Evolutionary conservation across 1,284 basidiomycete species (phyloP).

Genomic region (Fomitiporia mediterranea): DNA sequence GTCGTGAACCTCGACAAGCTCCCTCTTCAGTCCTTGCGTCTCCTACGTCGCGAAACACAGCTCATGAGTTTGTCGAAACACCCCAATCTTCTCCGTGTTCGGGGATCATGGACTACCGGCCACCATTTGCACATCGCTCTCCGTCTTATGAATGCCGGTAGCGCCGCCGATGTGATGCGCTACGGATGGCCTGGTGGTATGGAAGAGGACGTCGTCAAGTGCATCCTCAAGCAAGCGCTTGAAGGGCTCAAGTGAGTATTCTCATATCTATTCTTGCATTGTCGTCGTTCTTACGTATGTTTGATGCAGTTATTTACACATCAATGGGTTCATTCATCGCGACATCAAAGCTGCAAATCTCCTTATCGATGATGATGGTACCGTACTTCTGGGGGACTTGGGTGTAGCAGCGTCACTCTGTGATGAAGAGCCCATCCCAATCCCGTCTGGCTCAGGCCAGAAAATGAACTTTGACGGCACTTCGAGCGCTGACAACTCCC

Average conservation of each 20-base stretch:
- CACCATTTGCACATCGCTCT: slow-evolving; percentile 83
- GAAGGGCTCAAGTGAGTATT: slow-evolving; percentile 71
- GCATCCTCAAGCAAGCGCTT: slow-evolving; percentile 78
- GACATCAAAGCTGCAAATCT: slow-evolving; percentile 90
- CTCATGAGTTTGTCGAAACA: slow-evolving; percentile 93
- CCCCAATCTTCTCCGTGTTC: slow-evolving; percentile 84
- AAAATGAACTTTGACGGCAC: slow-evolving; percentile 15
- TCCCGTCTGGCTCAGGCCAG: slow-evolving; percentile 23
- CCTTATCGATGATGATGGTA: slow-evolving; percentile 83
- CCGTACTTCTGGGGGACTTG: slow-evolving; percentile 83
- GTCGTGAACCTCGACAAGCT: slow-evolving; percentile 83
- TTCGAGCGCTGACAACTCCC: slow-evolving; percentile 29
- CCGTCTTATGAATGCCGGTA: slow-evolving; percentile 85
- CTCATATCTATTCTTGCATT: slow-evolving; percentile 9
- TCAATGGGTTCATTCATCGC: slow-evolving; percentile 86
- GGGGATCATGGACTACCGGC: slow-evolving; percentile 83
- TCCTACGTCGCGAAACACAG: slow-evolving; percentile 80
- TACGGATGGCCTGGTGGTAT: slow-evolving; percentile 83
- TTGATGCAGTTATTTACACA: slow-evolving; percentile 66
- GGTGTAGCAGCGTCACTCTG: slow-evolving; percentile 80
- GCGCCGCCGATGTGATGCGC: slow-evolving; percentile 81
- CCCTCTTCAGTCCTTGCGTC: slow-evolving; percentile 58
- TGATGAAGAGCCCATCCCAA: slow-evolving; percentile 39
- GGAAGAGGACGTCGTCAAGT: slow-evolving; percentile 81
- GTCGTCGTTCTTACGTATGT: not conserved